Evolutionary conservation across 2,329 filamentous ascomycete species (phyloP), one percentile per base, ranked within the genome.

Genomic region (Aspergillus tamarii): DNA sequence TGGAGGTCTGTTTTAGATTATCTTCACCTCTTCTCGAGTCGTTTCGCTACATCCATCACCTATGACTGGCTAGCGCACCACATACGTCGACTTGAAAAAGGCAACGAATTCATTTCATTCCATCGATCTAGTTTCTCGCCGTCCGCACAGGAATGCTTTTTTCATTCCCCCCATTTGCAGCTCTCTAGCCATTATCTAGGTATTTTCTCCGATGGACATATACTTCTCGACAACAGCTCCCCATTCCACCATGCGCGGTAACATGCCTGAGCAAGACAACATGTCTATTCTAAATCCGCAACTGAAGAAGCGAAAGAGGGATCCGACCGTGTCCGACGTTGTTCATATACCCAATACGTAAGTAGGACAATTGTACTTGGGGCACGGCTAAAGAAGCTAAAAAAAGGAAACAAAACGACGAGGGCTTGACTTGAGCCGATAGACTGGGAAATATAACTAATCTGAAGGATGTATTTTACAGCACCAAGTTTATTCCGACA

Each of bases 281-380:
- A 43, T 53, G 28, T 53, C 54, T 55, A 5, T 57, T 39, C 43
- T 66, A 19, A 58, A 12, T 57, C 39, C 66, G 5, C 63, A 57
- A 41, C 43, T 70, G 21, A 73, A 67, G 39, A 75, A 76, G 60
- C 62, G 73, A 30, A 75, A 73, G 48, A 67, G 72, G 56, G 72
- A 74, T 54, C 52, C 55, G 19, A 30, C 43, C 2, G 50, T 64
- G 30, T 57, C 66, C n/a, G 67, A 66, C n/a, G 34, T 57, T 34
- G 57, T 67, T n/a, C 60, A 66, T 43, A 23, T 60, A n/a, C 52
- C 45, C 21, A 64, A 66, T 53, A 64, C 61, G 66, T 72, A 63
- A 57, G 65, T 64, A 30, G 26, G 34, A 30, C 26, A 30, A 30
- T 19, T 50, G 14, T 4, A 30, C 46, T 16, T 16, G 26, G 26